These are phyloP conservation scores for Rhynchosporium graminicola DNA, from an alignment of 2,329 filamentous ascomycete species.

Conservation along the genomic window DNA sequence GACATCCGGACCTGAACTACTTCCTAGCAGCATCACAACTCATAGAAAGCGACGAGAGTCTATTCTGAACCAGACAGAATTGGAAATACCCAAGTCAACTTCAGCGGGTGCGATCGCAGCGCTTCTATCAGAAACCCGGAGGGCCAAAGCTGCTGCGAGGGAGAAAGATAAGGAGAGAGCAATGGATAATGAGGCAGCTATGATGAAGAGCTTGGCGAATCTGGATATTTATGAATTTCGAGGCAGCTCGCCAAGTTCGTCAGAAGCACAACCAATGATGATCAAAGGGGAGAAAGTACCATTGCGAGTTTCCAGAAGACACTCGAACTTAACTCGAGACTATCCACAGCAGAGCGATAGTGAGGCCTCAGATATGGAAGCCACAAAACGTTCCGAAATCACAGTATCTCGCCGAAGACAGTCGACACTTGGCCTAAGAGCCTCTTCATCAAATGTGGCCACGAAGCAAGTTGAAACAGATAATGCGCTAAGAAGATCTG, in stretches of 20 bases:
- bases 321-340: constrained; percentile 29
- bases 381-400: constrained; percentile 21
- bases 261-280: constrained; percentile 18
- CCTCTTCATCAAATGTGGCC: constrained; percentile 22
- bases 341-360: constrained; percentile 24
- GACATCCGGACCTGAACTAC: constrained; percentile 24
- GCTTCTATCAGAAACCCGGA: constrained; percentile 37
- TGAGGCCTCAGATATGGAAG: constrained; percentile 34
- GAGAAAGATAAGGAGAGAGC: constrained; percentile 35
- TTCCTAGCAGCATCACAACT: constrained; percentile 37
- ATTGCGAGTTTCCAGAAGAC: constrained; percentile 32
- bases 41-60: constrained; percentile 40
- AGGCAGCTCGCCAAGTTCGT: constrained; percentile 29
- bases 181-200: constrained; percentile 21
- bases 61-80: constrained; percentile 33
- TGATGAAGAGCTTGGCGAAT: constrained; percentile 31
- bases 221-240: constrained; percentile 39
- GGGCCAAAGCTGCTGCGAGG: constrained; percentile 34
- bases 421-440: constrained; percentile 34
- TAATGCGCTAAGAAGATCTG: constrained; percentile 29
- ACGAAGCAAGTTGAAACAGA: constrained; percentile 26
- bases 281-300: constrained; percentile 27
- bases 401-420: constrained; percentile 34
- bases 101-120: constrained; percentile 36
- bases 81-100: constrained; percentile 25